Conservation (phyloP, 257 asterid species). For the Penstemon eatonii region DNA sequence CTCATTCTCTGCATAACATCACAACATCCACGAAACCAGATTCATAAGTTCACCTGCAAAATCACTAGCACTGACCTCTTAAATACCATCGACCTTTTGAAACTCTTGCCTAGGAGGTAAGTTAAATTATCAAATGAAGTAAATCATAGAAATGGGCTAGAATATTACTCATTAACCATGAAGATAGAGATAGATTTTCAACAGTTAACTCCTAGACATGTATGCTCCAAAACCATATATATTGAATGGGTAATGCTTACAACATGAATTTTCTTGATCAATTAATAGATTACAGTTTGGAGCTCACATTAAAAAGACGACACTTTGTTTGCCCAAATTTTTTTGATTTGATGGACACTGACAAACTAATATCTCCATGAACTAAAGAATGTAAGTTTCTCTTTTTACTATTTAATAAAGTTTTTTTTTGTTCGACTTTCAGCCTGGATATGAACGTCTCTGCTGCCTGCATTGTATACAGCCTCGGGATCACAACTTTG, state of each 20-base stretch:
- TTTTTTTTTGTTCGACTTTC: slow-evolving; percentile 18
- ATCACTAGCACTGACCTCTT: neutral
- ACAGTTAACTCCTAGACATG: too few relatives aligned
- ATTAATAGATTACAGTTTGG: too few relatives aligned
- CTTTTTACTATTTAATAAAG: neutral
- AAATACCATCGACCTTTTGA: neutral
- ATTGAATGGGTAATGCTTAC: too few relatives aligned
- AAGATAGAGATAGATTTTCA: too few relatives aligned
- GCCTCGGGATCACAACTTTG: slow-evolving; percentile 56
- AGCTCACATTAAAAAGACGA: too few relatives aligned
- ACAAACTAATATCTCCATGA: neutral
- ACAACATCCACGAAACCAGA: neutral
- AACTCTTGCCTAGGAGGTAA: neutral
- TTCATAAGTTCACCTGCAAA: neutral
- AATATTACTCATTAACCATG: too few relatives aligned
- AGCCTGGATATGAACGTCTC: slow-evolving; percentile 62
- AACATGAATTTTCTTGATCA: too few relatives aligned
- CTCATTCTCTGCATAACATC: neutral
- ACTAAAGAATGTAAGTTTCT: neutral
- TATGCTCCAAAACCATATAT: too few relatives aligned
- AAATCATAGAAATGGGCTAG: neutral
- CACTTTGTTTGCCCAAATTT: neutral
- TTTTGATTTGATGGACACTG: neutral
- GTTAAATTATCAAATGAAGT: neutral
- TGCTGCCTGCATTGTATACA: slow-evolving; percentile 59